Base-by-base conservation (phyloP, 805 yeast species). In the Geotrichum ghanense region DNA sequence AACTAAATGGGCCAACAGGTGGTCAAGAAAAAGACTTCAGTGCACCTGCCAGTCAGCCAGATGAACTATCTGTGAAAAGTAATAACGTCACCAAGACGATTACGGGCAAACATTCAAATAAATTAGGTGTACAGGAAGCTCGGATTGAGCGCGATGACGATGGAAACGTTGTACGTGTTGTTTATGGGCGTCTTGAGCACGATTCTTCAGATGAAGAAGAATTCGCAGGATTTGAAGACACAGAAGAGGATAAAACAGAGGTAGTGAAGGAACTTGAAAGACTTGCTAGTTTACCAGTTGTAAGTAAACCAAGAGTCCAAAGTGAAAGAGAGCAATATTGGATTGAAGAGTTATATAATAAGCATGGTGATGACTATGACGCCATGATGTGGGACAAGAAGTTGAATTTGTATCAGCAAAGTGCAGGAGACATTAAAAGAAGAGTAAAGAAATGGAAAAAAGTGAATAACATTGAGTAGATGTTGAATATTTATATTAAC, bases 371-470 rank as follows among this genome's bases (percentile, higher is more conserved):
- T 53, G 82, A 92, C 62, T 88, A 79, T 61, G 81, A 74, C 42
- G 84, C 80, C 56, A 92, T 92, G 98, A 82, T 78, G 62, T 83
- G 95, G 84, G 98, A 92, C 63, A 76, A 75, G 65, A 83, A 83
- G 63, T 71, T 89, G 51, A 90, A 90, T 63, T 75, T 81, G 1
- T 76, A 73, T 64, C 97, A 89, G 67, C 87, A 84, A 62, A 74
- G 84, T 51, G 80, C 79, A n/a, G 94, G 95, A 22, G 94, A 87
- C 56, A 67, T 90, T 55, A 81, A 74, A 64, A 77, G 76, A 63
- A 76, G 92, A 60, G 69, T 90, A 41, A 58, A 53, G 19, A 81
- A 77, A 62, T 86, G 94, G 90, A 79, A 78, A 61, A 72, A 73
- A 60, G 54, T 60, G 42, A 65, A 73, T 51, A 57, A 56, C 43